Base-by-base conservation (phyloP, 768 basidiomycete genomes). In the Mycena albidolilacea region DNA sequence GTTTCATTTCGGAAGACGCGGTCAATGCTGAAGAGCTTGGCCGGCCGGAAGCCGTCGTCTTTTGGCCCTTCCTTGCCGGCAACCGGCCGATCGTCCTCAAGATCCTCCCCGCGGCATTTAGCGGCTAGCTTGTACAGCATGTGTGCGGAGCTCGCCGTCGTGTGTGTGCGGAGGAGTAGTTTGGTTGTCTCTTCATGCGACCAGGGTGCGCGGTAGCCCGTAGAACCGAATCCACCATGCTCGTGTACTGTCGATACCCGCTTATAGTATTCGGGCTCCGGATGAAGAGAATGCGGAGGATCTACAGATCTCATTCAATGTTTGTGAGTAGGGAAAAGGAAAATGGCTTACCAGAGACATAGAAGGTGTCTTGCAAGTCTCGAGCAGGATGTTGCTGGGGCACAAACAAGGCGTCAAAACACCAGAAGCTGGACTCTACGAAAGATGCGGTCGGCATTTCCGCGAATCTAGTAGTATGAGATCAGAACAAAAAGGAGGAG, bases 381-480 rank as follows among this genome's bases (percentile, higher is more conserved):
- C 98, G 91, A 14, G 98, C 98, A 8, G 98, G 98, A 85, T 99
- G 98, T 81, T 99, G 97, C 79, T 99, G 98, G 0, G 98, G 98
- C 0, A 99, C 98, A 82, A 97, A 99, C 75, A 99, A 88, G 1
- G 97, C 92, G 82, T 99, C 98, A 83, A 99, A 99, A 81, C 97
- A 98, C 98, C 98, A 99, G 89, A 99, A 99, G 44, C 94, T 95
- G 23, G 96, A 97, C 84, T 99, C 98, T 68, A 99, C 97, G 81
- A 96, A 99, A 67, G 92, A 91, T 62, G 92, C 91, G 10, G 98
- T 99, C 15, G 97, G 96, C 98, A 99, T 99, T 84, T 99, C 98
- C 60, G 96, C 92, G 84, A 99, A 99, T 11, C 97, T 99, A 76
- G 30, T 30, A 4, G 30, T 76, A 46, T 64, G 62, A 41, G 41